phyloP scores from a whole-genome alignment of 345 rosid species.

The Salix viminalis region DNA sequence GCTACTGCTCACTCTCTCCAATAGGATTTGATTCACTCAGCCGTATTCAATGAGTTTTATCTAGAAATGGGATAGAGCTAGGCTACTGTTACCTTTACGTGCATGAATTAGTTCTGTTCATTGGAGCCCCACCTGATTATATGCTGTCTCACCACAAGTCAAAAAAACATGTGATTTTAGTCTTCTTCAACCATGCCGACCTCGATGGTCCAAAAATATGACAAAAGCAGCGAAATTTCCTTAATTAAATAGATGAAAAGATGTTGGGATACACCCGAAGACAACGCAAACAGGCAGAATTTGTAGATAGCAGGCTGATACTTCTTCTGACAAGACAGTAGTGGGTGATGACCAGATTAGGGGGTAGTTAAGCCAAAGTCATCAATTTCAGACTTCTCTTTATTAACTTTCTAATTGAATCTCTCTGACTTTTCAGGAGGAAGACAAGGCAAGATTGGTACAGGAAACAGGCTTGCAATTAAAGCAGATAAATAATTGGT shows the following conservation, averaged over 20 bases:
- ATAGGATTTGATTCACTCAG: not conserved
- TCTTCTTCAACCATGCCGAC: not conserved
- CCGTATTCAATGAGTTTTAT: not conserved
- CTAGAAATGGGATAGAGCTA: not conserved
- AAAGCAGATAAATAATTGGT: slow-evolving; percentile 98
- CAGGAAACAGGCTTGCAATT: slow-evolving; percentile 95
- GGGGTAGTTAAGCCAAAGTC: not conserved
- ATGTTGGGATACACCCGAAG: not conserved
- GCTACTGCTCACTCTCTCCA: not conserved
- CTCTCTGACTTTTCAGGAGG: slow-evolving; percentile 57
- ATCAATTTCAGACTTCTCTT: not conserved
- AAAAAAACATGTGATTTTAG: slow-evolving; percentile 3
- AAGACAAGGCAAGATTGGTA: slow-evolving; percentile 92
- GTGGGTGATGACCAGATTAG: slow-evolving; percentile 6
- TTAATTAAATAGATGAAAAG: not conserved
- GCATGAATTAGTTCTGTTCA: not conserved
- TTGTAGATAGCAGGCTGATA: not conserved
- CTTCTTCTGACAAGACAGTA: slow-evolving; percentile 13
- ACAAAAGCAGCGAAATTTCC: slow-evolving; percentile 14
- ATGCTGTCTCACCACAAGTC: not conserved
- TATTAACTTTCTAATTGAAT: not conserved
- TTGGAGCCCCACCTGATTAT: slow-evolving; percentile 1
- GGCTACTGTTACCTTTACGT: not conserved
- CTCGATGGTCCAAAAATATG: not conserved
- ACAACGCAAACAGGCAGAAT: not conserved